Base-by-base conservation (phyloP, 2,329 filamentous ascomycete genomes). In the Incumbomyces lentus region DNA sequence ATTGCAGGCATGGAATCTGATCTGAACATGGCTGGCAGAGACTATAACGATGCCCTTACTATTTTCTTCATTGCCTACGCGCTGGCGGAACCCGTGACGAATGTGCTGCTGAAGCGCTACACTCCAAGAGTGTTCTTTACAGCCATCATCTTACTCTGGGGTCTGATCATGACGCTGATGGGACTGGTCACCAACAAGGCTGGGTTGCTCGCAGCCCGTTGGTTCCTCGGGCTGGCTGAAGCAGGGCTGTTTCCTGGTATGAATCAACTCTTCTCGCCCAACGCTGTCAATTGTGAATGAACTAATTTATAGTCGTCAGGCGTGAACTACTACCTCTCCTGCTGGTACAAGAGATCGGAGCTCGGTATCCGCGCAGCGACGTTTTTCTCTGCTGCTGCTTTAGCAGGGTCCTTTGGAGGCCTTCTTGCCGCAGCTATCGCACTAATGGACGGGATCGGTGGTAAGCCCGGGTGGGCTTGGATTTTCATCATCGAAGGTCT, bases 21-120 rank as follows among this genome's bases (percentile, higher is more conserved):
- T 35, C 53, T 64, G 13, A 37, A 55, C 1, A 56, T 63, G 49
- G 44, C 52, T 3, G 48, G 48, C 13, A 35, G 46, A 8, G 47
- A 54, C 29, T 55, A 53, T 35, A 52, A 55, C 19, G 49, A 46
- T 34, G 76, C 80, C 0, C 72, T 95, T 4, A 85, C 83, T 34
- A 82, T 93, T 55, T 76, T 93, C 68, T 93, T 93, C 68, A 73
- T 93, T 42, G 86, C 83, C 1, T 95, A 95, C 61, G 75, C 84
- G 2, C 65, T 88, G 29, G 87, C 86, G 52, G 86, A 90, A 56
- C 67, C 65, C 0, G 57, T 87, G 32, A 87, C 85, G 50, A 93
- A 94, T 61, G 70, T 90, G 38, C 65, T 94, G 16, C 78, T 94
- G 49, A 93, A 92, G 66, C 75, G 73, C 18, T 67, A 86, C 50